phyloP scores from a whole-genome alignment of 2,329 filamentous ascomycete genomes.

The Davidsoniella neocaledoniae region DNA sequence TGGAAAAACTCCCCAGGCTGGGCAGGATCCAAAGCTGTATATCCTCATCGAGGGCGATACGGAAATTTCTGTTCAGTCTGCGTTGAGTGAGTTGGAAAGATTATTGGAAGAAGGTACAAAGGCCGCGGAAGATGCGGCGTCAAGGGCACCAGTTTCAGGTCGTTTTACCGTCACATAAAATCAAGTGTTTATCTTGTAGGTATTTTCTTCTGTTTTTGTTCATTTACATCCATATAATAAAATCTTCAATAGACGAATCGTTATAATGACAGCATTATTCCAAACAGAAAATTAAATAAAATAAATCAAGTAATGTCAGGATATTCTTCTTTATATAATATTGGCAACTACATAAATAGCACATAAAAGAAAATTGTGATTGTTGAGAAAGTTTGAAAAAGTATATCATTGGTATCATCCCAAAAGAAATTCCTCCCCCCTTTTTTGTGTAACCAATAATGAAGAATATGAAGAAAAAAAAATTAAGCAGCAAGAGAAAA shows the following conservation, averaged over 20 bases:
- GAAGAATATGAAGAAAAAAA: too few species aligned
- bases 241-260: not conserved
- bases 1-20: slow-evolving; percentile 62
- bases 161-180: slow-evolving; percentile 69
- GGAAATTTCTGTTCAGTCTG: slow-evolving; percentile 76
- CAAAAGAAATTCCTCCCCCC: not conserved
- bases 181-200: not conserved
- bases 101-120: slow-evolving; percentile 80
- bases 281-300: not conserved
- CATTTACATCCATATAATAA: not conserved
- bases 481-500: not conserved
- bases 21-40: slow-evolving; percentile 82
- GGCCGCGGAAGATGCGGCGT: slow-evolving; percentile 74
- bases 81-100: slow-evolving; percentile 77
- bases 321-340: not conserved
- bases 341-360: not conserved
- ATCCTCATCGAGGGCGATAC: slow-evolving; percentile 97
- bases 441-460: not conserved
- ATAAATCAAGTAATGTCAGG: not conserved
- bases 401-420: not conserved
- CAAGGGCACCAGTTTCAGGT: slow-evolving; percentile 58
- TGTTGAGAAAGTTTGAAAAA: not conserved
- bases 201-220: not conserved
- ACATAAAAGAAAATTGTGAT: not conserved
- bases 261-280: not conserved